Percentiles rank a stretch among this genome's conserved stretches.
Conservation (phyloP, 1,284 basidiomycete genomes). For the Wolfiporia cocos region DNA sequence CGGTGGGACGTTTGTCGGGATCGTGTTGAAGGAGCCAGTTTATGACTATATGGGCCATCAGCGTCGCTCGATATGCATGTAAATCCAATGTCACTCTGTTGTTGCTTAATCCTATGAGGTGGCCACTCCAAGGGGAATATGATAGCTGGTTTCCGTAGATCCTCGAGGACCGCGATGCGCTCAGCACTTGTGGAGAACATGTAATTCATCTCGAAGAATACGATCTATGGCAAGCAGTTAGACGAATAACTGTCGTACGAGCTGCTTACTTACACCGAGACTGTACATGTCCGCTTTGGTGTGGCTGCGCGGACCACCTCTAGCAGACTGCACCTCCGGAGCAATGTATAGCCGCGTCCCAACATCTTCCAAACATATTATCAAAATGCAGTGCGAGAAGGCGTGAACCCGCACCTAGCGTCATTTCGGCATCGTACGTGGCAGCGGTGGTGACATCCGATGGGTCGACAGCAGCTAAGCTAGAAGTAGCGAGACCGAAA, state of each 20-base stretch:
- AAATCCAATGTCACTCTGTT: slow-evolving; percentile 66
- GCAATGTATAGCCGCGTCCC: slow-evolving; percentile 93
- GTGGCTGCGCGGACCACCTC: slow-evolving; percentile 61
- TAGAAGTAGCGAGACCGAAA: slow-evolving; percentile 88
- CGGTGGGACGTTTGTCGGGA: slow-evolving; percentile 75
- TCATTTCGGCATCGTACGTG: slow-evolving; percentile 59
- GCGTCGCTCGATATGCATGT: too few relatives aligned
- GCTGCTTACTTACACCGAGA: slow-evolving; percentile 57
- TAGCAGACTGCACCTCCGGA: slow-evolving; percentile 73
- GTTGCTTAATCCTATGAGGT: slow-evolving; percentile 52
- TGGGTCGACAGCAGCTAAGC: slow-evolving; percentile 69
- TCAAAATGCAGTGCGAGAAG: not conserved
- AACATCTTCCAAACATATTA: slow-evolving; percentile 51
- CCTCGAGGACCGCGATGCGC: slow-evolving; percentile 78
- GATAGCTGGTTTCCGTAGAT: slow-evolving; percentile 67
- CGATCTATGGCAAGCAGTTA: slow-evolving; percentile 48
- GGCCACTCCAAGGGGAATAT: slow-evolving; percentile 79
- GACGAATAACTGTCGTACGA: not conserved
- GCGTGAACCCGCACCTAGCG: slow-evolving; percentile 45
- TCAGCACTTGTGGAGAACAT: slow-evolving; percentile 84
- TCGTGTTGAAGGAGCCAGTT: slow-evolving; percentile 81
- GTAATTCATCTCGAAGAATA: slow-evolving; percentile 98
- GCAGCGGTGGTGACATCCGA: slow-evolving; percentile 49
- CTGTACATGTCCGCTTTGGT: slow-evolving; percentile 95
- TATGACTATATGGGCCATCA: slow-evolving; percentile 71